These are phyloP conservation scores for Daedaleopsis sinensis DNA, from an alignment of 768 basidiomycete genomes.

Conservation along the genomic window DNA sequence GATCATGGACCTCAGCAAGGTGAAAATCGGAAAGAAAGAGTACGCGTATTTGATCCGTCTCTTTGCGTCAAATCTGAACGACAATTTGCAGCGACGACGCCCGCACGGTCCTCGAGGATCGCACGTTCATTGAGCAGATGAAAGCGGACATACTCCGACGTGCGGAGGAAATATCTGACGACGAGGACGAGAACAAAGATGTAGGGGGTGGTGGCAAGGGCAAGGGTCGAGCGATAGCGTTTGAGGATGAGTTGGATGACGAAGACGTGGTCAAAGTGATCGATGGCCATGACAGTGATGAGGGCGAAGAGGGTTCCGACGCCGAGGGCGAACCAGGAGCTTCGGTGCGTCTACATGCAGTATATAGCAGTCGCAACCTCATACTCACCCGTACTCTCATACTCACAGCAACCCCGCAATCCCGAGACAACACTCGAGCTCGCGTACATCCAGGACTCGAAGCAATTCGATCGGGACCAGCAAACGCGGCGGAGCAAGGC, in stretches of 20 bases:
- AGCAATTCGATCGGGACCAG: conserved; percentile 76
- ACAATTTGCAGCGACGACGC: conserved; percentile 45
- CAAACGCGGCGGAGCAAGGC: conserved; percentile 71
- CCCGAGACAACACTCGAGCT: conserved; percentile 71
- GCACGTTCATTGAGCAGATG: conserved; percentile 67
- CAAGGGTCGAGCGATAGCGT: conserved; percentile 37
- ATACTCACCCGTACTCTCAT: neutral
- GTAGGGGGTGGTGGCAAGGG: conserved; percentile 23
- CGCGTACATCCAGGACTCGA: conserved; percentile 75
- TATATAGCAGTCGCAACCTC: neutral
- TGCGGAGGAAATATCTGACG: conserved; percentile 64
- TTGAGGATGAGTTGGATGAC: conserved; percentile 58
- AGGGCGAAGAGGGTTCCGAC: conserved; percentile 37
- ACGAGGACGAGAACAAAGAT: conserved; percentile 55
- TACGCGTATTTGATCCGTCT: conserved; percentile 33
- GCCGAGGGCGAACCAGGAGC: conserved; percentile 14
- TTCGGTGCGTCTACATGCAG: neutral
- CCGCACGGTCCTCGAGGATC: conserved; percentile 53
- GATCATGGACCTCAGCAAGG: conserved; percentile 58
- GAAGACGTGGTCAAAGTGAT: conserved; percentile 51
- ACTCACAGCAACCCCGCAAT: conserved; percentile 32
- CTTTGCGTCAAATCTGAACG: neutral
- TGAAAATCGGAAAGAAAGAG: conserved; percentile 71
- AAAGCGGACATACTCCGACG: conserved; percentile 83
- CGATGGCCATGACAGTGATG: conserved; percentile 61